Evolutionary conservation across 257 asterid species (phyloP).

Genomic region (Fraxinus pennsylvanica): DNA sequence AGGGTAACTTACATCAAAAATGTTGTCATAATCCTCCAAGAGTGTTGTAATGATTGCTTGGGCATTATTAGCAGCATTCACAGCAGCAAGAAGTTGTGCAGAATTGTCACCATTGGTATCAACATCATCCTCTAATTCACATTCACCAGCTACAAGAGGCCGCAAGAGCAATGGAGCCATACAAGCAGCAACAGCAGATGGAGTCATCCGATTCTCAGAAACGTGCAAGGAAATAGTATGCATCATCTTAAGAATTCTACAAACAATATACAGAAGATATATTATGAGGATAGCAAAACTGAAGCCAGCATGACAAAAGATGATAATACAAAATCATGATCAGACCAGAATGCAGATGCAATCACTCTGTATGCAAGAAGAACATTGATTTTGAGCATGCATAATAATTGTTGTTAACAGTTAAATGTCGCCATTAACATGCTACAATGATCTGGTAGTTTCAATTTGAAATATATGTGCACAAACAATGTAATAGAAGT

Average conservation of each 20-base stretch:
- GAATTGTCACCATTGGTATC: constrained; percentile 79
- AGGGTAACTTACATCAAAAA: constrained; percentile 67
- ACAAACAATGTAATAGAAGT: neutral
- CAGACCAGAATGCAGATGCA: constrained; percentile 18
- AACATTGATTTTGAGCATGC: constrained; percentile 5
- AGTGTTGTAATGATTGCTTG: constrained; percentile 79
- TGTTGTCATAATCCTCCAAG: constrained; percentile 78
- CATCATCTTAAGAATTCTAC: constrained; percentile 88
- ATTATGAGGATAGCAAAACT: constrained; percentile 23
- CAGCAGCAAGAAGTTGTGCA: constrained; percentile 92
- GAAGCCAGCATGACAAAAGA: constrained; percentile 17
- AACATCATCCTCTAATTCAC: constrained; percentile 81
- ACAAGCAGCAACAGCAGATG: constrained; percentile 94
- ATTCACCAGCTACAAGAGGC: constrained; percentile 91
- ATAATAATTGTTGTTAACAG: constrained; percentile 3
- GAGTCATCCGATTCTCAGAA: constrained; percentile 80
- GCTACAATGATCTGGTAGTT: neutral
- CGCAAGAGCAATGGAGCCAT: constrained; percentile 98
- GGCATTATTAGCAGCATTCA: constrained; percentile 88
- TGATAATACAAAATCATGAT: constrained; percentile 20
- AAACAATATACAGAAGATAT: constrained; percentile 23
- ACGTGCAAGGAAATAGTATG: constrained; percentile 69
- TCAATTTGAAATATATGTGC: neutral
- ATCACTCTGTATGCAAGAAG: constrained; percentile 14
- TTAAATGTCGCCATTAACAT: neutral